Conservation (phyloP, 2,329 filamentous ascomycete species). For the Chaetomiaceae sp. region DNA sequence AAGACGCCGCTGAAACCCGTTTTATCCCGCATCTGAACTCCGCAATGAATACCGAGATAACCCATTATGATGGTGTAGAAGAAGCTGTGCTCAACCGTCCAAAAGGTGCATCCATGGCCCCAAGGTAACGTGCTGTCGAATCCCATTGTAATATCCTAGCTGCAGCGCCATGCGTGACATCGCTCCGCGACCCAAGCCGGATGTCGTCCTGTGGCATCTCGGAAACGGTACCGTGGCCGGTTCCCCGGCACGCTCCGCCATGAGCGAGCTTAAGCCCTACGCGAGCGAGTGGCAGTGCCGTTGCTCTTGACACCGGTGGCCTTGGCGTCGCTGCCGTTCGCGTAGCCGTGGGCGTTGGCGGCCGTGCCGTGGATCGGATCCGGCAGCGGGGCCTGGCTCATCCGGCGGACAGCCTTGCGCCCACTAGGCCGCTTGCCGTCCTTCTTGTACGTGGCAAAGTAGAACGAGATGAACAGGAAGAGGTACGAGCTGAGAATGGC, state of each 20-base stretch:
- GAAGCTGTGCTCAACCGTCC: constrained; percentile 11
- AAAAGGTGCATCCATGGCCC: background rate
- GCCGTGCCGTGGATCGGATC: constrained; percentile 68
- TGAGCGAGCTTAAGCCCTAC: constrained; percentile 20
- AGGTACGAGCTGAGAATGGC: constrained; percentile 92
- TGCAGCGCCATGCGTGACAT: background rate
- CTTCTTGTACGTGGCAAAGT: constrained; percentile 93
- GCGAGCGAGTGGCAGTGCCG: constrained; percentile 24
- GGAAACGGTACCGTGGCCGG: background rate
- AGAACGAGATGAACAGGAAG: constrained; percentile 98
- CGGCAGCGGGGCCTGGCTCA: constrained; percentile 65
- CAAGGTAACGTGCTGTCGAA: background rate
- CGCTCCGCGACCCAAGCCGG: background rate
- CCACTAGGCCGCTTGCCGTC: constrained; percentile 73
- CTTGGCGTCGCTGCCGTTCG: constrained; percentile 36
- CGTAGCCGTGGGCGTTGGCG: constrained; percentile 54
- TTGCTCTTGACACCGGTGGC: constrained; percentile 25
- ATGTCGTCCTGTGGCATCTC: too few relatives aligned
- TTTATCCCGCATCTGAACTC: constrained; percentile 23
- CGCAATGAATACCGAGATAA: constrained; percentile 27
- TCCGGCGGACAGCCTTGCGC: constrained; percentile 68
- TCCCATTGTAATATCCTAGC: constrained; percentile 8
- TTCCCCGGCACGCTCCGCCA: background rate
- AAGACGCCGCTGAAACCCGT: constrained; percentile 16
- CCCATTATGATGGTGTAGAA: constrained; percentile 20